Evolutionary conservation across 2,329 filamentous ascomycete species (phyloP).

Genomic region (Annulohypoxylon truncatum): DNA sequence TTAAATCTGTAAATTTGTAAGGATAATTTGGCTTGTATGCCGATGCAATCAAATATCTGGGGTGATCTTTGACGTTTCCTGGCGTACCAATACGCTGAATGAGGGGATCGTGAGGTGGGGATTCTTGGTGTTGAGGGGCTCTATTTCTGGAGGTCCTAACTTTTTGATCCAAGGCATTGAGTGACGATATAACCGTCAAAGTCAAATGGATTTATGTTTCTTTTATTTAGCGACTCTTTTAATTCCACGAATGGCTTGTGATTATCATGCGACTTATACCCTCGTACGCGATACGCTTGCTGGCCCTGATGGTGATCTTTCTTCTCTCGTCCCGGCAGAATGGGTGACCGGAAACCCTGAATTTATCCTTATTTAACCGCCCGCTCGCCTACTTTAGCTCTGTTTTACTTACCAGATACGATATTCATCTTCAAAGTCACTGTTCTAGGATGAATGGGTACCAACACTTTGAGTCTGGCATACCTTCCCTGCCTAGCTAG

Average conservation of each 20-base stretch:
- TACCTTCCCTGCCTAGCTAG: not conserved
- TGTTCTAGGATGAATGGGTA: not conserved
- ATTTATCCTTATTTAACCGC: conserved; percentile 56
- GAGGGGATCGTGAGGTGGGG: conserved; percentile 44
- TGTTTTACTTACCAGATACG: conserved; percentile 18
- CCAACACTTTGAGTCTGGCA: not conserved
- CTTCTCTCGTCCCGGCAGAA: conserved; percentile 39
- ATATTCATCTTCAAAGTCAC: not conserved
- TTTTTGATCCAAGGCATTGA: not conserved
- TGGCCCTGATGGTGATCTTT: conserved; percentile 2
- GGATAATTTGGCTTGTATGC: not conserved
- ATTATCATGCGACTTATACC: conserved; percentile 16
- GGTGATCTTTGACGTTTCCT: conserved; percentile 4
- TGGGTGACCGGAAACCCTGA: conserved; percentile 39
- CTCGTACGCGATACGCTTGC: not conserved
- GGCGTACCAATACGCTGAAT: conserved; percentile 14
- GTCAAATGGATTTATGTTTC: not conserved
- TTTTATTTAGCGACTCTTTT: not conserved
- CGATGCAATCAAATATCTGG: too few species aligned
- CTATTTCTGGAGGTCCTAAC: not conserved
- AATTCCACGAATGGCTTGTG: not conserved
- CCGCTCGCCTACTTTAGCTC: conserved; percentile 30
- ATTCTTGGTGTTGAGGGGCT: conserved; percentile 44
- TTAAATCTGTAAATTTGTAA: not conserved
- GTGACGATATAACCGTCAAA: not conserved